Percentiles rank a stretch among this genome's conserved stretches.
Evolutionary conservation across 768 basidiomycete genomes (phyloP).

Genomic region (Lentinula raphanica): DNA sequence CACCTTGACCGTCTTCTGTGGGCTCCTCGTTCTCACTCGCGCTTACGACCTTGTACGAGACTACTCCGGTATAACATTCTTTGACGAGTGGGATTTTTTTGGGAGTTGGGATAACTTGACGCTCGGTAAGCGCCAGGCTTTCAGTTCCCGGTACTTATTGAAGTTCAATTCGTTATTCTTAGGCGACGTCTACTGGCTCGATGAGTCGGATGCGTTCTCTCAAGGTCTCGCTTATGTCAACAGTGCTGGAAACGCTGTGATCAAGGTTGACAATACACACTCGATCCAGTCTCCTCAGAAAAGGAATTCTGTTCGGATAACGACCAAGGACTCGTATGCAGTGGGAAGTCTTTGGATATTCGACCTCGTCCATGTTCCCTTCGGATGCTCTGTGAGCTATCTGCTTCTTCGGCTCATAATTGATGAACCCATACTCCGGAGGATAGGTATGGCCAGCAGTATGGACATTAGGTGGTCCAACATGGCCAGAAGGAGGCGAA

Average conservation of each 20-base stretch:
- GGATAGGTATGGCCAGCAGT: background rate
- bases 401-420: too few relatives aligned
- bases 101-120: conserved; percentile 34
- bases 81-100: conserved; percentile 41
- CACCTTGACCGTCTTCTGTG: background rate
- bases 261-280: conserved; percentile 59
- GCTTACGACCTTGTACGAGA: conserved; percentile 30
- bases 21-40: background rate
- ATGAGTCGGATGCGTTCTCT: conserved; percentile 28
- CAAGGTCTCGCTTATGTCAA: conserved; percentile 46
- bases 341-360: conserved; percentile 41
- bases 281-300: conserved; percentile 45
- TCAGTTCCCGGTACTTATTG: background rate
- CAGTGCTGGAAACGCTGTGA: conserved; percentile 43
- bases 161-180: background rate
- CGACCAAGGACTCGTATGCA: conserved; percentile 35
- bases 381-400: conserved; percentile 48
- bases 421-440: too few relatives aligned
- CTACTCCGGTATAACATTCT: conserved; percentile 37
- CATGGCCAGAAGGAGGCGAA: conserved; percentile 44
- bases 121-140: conserved; percentile 8
- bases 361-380: conserved; percentile 44
- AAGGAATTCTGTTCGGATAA: conserved; percentile 54
- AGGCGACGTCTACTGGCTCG: conserved; percentile 49
- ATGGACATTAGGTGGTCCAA: conserved; percentile 13